Evolutionary conservation across 192 early-diverging fungal species (phyloP), one percentile per base, ranked within the genome.

Genomic region (Backusella tuberculispora): DNA sequence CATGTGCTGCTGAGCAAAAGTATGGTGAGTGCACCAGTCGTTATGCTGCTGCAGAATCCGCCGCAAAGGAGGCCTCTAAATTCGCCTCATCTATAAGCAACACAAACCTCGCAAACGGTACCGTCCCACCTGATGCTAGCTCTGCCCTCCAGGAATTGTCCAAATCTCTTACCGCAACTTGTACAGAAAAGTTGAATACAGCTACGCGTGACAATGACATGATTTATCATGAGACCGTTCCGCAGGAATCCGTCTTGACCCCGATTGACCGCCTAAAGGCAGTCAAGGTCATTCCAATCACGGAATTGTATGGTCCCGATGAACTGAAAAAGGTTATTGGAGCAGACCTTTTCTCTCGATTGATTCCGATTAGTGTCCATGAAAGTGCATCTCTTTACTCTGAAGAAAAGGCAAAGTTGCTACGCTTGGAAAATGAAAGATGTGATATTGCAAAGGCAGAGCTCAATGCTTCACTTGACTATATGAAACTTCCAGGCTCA

Each of bases 281-380:
- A n/a, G 95, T 92, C 78, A 96, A 93, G 76, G 80, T 87, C 37
- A 85, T 85, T 45, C 90, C 88, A 44, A 97, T 93, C 83, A 89
- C 89, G 9, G 94, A 96, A 34, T 71, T 90, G 15, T 88, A 87
- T 85, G 76, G 89, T 45, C 88, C 88, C 37, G 89, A 87, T 47
- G 95, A 97, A 56, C 86, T 95, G 50, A 86, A 90, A 37, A 89
- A 94, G 63, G 95, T 98, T 29, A 93, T 98, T 66, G 97, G 97
- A 2, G 81, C 87, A 3, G 97, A 98, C 80, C 91, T 98, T 67
- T 99, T 99, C 74, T 81, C 87, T 42, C 83, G 87, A 21, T 87
- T 99, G 53, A 91, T 99, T 38, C 98, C 98, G 0, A 83, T 99
- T 50, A 87, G 90, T n/a, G 95, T 99, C 1, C 96, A 98, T 80